These are phyloP conservation scores for Rhododendron mucronatum DNA, from an alignment of 148 eudicot species.

Conservation along the genomic window DNA sequence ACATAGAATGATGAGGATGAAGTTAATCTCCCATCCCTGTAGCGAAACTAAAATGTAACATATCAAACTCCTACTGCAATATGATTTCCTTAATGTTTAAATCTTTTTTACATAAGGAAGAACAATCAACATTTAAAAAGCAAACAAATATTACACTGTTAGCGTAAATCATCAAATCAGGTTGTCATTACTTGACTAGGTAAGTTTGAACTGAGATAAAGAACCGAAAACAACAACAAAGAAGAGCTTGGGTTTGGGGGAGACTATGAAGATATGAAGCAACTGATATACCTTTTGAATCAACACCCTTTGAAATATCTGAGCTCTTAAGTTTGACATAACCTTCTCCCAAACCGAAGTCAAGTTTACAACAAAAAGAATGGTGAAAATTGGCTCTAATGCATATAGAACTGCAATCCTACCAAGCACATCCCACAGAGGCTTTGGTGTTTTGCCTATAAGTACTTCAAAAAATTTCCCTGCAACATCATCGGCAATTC, in stretches of 20 bases:
- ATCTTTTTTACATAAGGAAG: not conserved
- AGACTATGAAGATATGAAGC: not conserved
- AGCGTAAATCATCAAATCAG: not conserved
- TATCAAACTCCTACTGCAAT: not conserved
- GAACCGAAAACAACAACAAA: not conserved
- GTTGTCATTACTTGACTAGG: not conserved
- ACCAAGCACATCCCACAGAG: constrained; percentile 71
- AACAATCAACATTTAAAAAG: not conserved
- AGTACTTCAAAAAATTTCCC: constrained; percentile 89
- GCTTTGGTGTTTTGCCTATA: constrained; percentile 62
- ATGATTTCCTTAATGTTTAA: not conserved
- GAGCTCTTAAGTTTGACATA: constrained; percentile 95
- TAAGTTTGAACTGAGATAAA: not conserved
- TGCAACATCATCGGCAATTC: constrained; percentile 27
- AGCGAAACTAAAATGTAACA: not conserved
- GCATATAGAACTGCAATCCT: constrained; percentile 68
- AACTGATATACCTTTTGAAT: constrained; percentile 70
- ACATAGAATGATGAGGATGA: not conserved
- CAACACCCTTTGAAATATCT: constrained; percentile 73
- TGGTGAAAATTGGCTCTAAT: constrained; percentile 82
- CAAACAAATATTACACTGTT: not conserved
- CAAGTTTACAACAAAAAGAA: constrained; percentile 77
- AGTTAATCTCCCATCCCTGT: not conserved
- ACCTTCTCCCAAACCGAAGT: constrained; percentile 93
- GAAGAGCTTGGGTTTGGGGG: not conserved